Evolutionary conservation across 75 land plant genomes (phyloP).

Genomic region (Larix kaempferi): DNA sequence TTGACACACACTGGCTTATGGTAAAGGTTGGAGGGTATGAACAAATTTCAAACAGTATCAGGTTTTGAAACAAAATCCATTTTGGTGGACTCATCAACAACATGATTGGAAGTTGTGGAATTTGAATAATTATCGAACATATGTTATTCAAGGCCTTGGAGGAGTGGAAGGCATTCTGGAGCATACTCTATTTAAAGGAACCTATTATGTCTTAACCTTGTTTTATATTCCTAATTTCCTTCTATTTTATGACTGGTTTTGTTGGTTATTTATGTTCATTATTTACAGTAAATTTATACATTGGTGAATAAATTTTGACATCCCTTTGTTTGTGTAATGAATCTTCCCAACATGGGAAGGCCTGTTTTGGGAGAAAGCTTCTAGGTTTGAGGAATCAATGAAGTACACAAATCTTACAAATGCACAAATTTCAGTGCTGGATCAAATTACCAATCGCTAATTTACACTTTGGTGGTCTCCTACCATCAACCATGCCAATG

Average conservation of each 20-base stretch:
- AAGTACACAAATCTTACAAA: conserved; percentile 97
- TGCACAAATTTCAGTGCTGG: conserved; percentile 97
- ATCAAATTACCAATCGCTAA: conserved; percentile 92
- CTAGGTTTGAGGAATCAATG: conserved; percentile 99
- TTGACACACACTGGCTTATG: too few species aligned
- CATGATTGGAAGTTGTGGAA: conserved; percentile 99
- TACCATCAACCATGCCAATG: conserved; percentile 95
- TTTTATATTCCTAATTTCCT: too few species aligned
- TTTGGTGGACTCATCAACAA: conserved; percentile 99
- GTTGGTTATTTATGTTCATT: too few species aligned
- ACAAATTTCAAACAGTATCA: too few species aligned
- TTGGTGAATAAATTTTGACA: too few species aligned
- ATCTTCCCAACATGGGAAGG: conserved; percentile 99
- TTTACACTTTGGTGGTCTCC: conserved; percentile 99
- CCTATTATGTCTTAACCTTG: too few species aligned
- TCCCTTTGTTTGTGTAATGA: too few species aligned
- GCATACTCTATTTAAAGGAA: conserved; percentile 96
- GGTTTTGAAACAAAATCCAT: too few species aligned
- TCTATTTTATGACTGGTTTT: too few species aligned
- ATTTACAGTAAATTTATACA: too few species aligned
- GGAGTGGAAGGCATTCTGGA: conserved; percentile 98
- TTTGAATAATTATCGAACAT: conserved; percentile 94
- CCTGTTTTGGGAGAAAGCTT: conserved; percentile 98
- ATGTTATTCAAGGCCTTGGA: conserved; percentile 98
- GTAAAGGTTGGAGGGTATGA: too few species aligned